These are phyloP conservation scores for Zoysia matrella DNA, from an alignment of 202 grass and related monocot species.

Conservation along the genomic window DNA sequence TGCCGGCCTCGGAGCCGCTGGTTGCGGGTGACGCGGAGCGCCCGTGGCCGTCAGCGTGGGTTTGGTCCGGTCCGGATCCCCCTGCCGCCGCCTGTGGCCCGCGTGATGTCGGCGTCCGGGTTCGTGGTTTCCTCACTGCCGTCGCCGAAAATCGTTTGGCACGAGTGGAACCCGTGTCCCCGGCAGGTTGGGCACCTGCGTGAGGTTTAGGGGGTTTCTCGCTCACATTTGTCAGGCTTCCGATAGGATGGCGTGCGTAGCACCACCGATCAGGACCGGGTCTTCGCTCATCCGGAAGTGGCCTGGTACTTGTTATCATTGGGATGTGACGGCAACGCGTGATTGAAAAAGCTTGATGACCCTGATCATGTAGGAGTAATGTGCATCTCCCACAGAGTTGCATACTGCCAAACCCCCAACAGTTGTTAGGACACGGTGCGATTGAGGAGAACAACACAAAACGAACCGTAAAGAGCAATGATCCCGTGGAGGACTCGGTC, in stretches of 20 bases:
- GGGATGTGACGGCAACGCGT: conserved; percentile 4
- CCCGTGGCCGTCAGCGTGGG: conserved; percentile 25
- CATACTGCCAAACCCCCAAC: background rate
- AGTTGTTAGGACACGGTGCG: conserved; percentile 35
- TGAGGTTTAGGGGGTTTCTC: background rate
- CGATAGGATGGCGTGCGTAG: conserved; percentile 10
- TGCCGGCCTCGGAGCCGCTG: background rate
- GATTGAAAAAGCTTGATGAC: conserved; percentile 33
- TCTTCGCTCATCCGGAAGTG: background rate
- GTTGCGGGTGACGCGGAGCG: conserved; percentile 33
- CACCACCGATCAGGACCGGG: background rate
- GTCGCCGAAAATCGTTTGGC: background rate
- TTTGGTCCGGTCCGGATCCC: conserved; percentile 8
- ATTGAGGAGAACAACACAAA: conserved; percentile 22
- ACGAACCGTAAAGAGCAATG: conserved; percentile 7
- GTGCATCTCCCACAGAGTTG: background rate
- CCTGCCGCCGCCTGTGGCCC: background rate
- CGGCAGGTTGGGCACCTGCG: background rate
- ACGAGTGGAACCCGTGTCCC: conserved; percentile 1
- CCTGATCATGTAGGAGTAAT: background rate
- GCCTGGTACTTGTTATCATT: background rate
- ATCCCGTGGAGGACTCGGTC: conserved; percentile 22
- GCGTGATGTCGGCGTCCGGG: conserved; percentile 24
- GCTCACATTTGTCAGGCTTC: background rate
- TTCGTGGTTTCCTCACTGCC: conserved; percentile 34